A percentile compares a stretch with the other conserved stretches of the same genome.
These are phyloP conservation scores for Claviceps sp. DNA, from an alignment of 2,329 filamentous ascomycete species.

Conservation along the genomic window DNA sequence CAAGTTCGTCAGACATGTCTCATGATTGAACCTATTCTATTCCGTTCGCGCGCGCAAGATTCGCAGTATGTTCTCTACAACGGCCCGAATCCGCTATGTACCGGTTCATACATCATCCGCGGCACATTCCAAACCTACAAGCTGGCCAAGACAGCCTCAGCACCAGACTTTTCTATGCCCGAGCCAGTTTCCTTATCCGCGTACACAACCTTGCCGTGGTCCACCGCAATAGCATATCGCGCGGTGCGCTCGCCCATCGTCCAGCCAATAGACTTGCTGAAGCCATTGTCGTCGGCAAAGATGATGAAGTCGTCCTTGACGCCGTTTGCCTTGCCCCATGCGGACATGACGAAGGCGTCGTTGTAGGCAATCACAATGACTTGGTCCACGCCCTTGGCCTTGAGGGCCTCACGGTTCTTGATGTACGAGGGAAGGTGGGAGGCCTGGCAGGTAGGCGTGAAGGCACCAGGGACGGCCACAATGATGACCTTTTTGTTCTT, in stretches of 20 bases:
- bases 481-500: constrained; percentile 43
- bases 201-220: constrained; percentile 73
- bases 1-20: background rate
- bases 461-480: constrained; percentile 53
- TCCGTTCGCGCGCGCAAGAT: background rate
- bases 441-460: constrained; percentile 77
- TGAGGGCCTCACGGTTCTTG: constrained; percentile 54
- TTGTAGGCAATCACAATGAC: constrained; percentile 75
- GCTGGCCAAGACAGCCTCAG: constrained; percentile 40
- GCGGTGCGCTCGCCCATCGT: constrained; percentile 58
- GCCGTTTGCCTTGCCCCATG: constrained; percentile 79
- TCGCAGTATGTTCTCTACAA: background rate
- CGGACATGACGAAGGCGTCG: constrained; percentile 77
- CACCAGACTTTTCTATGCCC: constrained; percentile 35
- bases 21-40: background rate
- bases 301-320: constrained; percentile 57
- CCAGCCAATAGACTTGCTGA: constrained; percentile 72
- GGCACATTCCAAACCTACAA: constrained; percentile 21
- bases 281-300: constrained; percentile 61
- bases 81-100: background rate
- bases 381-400: constrained; percentile 69
- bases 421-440: constrained; percentile 74
- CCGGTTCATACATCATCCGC: no score
- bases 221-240: constrained; percentile 68
- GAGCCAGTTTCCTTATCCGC: constrained; percentile 55